Base-by-base conservation (phyloP, 1,284 basidiomycete species). In the Takashimella tepidaria region DNA sequence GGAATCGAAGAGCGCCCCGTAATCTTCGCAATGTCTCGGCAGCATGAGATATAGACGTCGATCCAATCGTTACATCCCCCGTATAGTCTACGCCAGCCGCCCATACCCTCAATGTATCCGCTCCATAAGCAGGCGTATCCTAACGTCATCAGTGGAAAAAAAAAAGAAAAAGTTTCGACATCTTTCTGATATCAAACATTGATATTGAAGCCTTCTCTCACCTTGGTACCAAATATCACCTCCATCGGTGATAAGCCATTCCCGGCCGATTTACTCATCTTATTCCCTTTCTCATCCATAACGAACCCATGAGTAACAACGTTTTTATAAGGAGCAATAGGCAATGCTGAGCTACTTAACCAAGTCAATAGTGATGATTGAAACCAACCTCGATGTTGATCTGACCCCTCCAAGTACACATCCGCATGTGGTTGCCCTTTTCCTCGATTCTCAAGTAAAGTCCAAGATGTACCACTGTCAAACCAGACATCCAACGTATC, bases 401-500 rank as follows among this genome's bases (percentile, higher is more conserved):
- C 96, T 0, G 89, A 89, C 10, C 96, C 96, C 70, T 99, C 96
- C 12, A 99, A 77, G 67, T 91, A 95, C 11, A 98, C 81, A 68
- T 98, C 92, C 0, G 93, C 89, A 27, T 83, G 76, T 43, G 80
- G 69, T n/a, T 66, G 56, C 65, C 22, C 70, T 63, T 19, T 23
- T 61, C 64, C 44, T 4, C 60, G 57, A 42, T 55, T 62, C 25
- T 66, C 67, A 27, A 97, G 78, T 75, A 91, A 82, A 1, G 89
- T 85, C 96, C 96, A 99, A 1, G 92, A 92, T 1, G 88, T 86
- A 1, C 96, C 96, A 65, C 90, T 95, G 77, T 99, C 96, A 65
- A 98, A 98, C 96, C 96, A 99, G 3, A 99, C 96, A 70, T 99
- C 96, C 82, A 98, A 89, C 0, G 95, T 98, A 70, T 99, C 96